phyloP scores from a whole-genome alignment of 192 early-diverging fungal genomes.

The Umbelopsis isabellina region DNA sequence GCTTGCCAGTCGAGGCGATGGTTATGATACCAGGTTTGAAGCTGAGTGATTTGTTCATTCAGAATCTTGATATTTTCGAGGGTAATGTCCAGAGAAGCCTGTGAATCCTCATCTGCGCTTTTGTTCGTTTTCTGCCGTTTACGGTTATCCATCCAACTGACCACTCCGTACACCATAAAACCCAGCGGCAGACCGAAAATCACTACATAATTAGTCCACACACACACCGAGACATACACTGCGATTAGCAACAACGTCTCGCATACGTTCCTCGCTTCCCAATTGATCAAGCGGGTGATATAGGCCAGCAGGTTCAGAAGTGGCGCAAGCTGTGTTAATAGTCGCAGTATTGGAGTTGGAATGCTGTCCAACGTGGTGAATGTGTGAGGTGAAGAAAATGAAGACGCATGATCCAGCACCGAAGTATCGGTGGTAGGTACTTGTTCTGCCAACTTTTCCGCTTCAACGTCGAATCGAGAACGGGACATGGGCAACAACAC shows the following conservation, averaged over 20 bases:
- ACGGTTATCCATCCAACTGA: conserved; percentile 19
- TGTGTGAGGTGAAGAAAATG: conserved; percentile 34
- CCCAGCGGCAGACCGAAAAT: conserved; percentile 25
- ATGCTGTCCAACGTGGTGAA: conserved; percentile 35
- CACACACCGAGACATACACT: conserved; percentile 25
- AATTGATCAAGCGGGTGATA: conserved; percentile 26
- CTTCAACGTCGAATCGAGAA: conserved; percentile 18
- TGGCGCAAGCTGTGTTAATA: conserved; percentile 26
- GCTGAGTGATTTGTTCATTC: not conserved
- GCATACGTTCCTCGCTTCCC: conserved; percentile 25
- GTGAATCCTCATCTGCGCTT: conserved; percentile 3
- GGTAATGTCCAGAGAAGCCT: conserved; percentile 37
- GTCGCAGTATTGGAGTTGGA: conserved; percentile 35
- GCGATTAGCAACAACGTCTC: conserved; percentile 26
- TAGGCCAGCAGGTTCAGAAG: not conserved
- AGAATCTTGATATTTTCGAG: conserved; percentile 25
- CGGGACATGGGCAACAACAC: not conserved
- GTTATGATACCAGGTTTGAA: conserved; percentile 23
- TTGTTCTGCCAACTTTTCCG: conserved; percentile 16
- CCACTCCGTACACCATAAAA: conserved; percentile 17
- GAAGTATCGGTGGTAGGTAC: not conserved
- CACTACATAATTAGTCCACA: conserved; percentile 32
- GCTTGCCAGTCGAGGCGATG: not conserved
- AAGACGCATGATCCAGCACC: not conserved
- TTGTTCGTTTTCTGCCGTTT: conserved; percentile 7